Base-by-base conservation (phyloP, 140 eudicot species). In the Eryngium alpinum region DNA sequence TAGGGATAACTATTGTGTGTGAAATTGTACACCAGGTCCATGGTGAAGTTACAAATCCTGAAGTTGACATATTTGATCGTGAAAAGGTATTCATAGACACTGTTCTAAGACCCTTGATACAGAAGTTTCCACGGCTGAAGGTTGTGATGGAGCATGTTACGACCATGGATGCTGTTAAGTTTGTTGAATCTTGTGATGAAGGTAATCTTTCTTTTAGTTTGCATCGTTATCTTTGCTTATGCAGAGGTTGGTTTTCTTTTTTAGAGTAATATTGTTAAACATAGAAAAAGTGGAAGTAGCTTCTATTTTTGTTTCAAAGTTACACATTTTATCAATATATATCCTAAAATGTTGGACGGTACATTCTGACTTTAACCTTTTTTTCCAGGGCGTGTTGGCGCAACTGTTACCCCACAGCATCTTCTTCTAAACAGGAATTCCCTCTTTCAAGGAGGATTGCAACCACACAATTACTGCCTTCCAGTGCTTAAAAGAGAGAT, bases 91-190 rank as follows among this genome's bases (percentile, higher is more conserved):
- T 87, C 72, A 91, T 96, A 81, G 99, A 93, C 72, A 88, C 92
- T 50, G 84, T 93, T 78, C 81, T 96, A 50, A 89, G 86, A 82
- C 99, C 99, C 32, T 84, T 96, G 60, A 81, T 90, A 25, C 88
- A 86, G 33, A 96, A 84, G 80, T 83, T 96, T 72, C 99, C 99
- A 27, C 89, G 77, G 49, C 81, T 96, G 25, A 96, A 96, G 84
- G 89, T 96, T 83, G 99, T 96, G 66, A 96, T 96, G 99, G 99
- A 96, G 88, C 99, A 96, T 86, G 86, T 96, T 76, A 96, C 99
- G 32, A 96, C 98, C 14, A 86, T 84, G 88, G 98, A 96, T 77
- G 99, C 99, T 33, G 92, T 90, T 66, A 86, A 83, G 32, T 96
- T 96, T 93, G 91, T 96, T 12, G 91, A 91, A 85, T 96, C 99